Evolutionary conservation across 2,329 filamentous ascomycete genomes (phyloP), one percentile per base, ranked within the genome.

Genomic region (Ceratocystiopsis brevicomis): DNA sequence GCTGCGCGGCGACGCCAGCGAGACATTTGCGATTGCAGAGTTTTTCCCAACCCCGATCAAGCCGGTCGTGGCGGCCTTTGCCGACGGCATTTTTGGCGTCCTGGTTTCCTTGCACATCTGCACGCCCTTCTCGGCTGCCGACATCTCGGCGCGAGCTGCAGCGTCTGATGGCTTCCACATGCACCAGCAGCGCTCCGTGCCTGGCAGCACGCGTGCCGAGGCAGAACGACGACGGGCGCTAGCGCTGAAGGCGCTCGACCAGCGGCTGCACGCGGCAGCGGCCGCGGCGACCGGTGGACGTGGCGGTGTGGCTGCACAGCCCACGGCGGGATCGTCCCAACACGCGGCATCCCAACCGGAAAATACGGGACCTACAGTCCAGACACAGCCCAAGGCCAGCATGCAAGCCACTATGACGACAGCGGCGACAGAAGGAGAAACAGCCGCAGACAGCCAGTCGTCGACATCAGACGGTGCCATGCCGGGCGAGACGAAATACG

Each of bases 11-110:
- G 90, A 98, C 59, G 84, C 90, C 34, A 92, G 83, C 59, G 90
- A 98, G 61, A 94, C 87, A 0, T 98, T 98, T 57, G 81, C 87
- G 9, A 93, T 98, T 58, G 80, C 86, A 50, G 85, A 90, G 54
- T 94, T 98, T 67, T 96, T 96, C 64, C 90, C 90, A 0, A 81
- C 81, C 40, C 75, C 79, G 3, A 65, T 82, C 37, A 88, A 95
- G 57, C 81, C 85, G 0, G 66, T 83, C 14, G 70, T 96, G 37
- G 73, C 78, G 15, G 69, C 76, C 11, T 57, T 93, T n/a, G 72
- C 81, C 12, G 77, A 84, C 52, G 68, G 76, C 47, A 59, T 95
- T 21, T 95, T 88, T 62, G 68, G 71, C 45, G 59, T 80, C 4
- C 66, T 95, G 1, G 78, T 95, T 1, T 68, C 81, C 6, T 57